These are phyloP conservation scores for Epichloe aotearoae DNA, from an alignment of 2,329 filamentous ascomycete genomes.

Conservation along the genomic window DNA sequence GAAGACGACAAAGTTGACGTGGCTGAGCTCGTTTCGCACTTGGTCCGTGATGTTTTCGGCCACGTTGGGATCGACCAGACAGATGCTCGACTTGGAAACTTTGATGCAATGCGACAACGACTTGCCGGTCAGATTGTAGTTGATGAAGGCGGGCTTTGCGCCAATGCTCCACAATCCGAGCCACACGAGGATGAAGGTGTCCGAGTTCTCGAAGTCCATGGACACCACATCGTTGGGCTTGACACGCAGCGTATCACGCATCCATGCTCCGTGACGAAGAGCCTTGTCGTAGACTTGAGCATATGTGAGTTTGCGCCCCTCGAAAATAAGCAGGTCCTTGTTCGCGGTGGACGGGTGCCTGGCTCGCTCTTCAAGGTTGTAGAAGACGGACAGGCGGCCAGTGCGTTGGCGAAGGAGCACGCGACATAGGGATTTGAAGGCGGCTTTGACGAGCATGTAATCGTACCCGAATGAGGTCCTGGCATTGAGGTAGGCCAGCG, in stretches of 20 bases:
- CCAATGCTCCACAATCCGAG: slow-evolving; percentile 74
- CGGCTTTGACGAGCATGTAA: slow-evolving; percentile 40
- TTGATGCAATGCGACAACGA: slow-evolving; percentile 62
- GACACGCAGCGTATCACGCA: slow-evolving; percentile 50
- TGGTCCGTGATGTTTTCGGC: slow-evolving; percentile 43
- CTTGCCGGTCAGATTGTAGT: slow-evolving; percentile 66
- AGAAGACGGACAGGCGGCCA: slow-evolving; percentile 60
- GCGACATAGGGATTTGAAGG: slow-evolving; percentile 31
- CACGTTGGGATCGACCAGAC: slow-evolving; percentile 55
- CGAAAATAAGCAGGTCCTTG: slow-evolving; percentile 50
- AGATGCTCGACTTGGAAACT: slow-evolving; percentile 50
- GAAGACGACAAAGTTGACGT: slow-evolving; percentile 48
- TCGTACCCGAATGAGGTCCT: slow-evolving; percentile 56
- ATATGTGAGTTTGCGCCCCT: slow-evolving; percentile 59
- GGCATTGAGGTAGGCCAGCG: slow-evolving; percentile 68
- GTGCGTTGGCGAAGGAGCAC: slow-evolving; percentile 34
- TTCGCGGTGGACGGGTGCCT: slow-evolving; percentile 35
- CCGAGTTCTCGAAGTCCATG: slow-evolving; percentile 68
- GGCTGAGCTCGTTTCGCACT: slow-evolving; percentile 34
- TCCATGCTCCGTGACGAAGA: slow-evolving; percentile 63
- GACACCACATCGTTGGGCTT: slow-evolving; percentile 65
- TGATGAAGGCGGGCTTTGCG: slow-evolving; percentile 73
- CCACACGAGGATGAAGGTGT: slow-evolving; percentile 63
- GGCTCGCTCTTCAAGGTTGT: slow-evolving; percentile 57
- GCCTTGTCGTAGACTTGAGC: slow-evolving; percentile 58